phyloP scores from a whole-genome alignment of 73 alveolate genomes.

The Symbiodinium pilosum region DNA sequence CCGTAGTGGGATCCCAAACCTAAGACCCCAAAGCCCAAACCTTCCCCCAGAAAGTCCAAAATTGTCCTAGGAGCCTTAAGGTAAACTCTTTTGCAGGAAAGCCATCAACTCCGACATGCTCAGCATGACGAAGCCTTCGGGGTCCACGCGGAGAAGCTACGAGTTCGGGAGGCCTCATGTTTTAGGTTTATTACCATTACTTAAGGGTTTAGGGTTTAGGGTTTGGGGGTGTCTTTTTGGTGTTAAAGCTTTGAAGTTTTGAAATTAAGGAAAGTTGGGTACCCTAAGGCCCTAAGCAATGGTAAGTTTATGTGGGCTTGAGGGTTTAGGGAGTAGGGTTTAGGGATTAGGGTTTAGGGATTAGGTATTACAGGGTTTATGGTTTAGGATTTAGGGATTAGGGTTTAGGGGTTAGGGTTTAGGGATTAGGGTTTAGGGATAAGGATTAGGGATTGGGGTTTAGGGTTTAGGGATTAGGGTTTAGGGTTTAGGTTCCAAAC shows the following conservation, averaged over 20 bases:
- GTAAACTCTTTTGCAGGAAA: background rate
- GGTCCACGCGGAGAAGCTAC: slow-evolving; percentile 42
- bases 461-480: background rate
- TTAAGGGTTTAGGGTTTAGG: background rate
- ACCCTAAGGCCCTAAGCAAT: no score
- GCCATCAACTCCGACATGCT: slow-evolving; percentile 41
- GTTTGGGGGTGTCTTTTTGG: background rate
- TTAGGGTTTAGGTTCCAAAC: background rate
- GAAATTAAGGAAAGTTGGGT: no score
- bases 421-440: background rate
- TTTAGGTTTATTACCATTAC: background rate
- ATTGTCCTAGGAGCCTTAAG: background rate
- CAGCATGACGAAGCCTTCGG: slow-evolving; percentile 70
- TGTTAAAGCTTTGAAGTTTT: no score
- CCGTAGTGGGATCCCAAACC: background rate
- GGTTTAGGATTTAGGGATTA: background rate
- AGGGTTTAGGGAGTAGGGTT: background rate
- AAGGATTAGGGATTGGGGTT: background rate
- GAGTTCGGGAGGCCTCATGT: slow-evolving; percentile 8
- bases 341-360: background rate
- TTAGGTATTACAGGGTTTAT: no score
- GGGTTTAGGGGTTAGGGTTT: background rate
- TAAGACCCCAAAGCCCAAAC: background rate
- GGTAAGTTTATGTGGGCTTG: no score
- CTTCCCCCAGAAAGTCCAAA: background rate